Percentiles rank a stretch among this genome's conserved stretches.
Conservation (phyloP, 768 basidiomycete species). For the Sistotremastrum suecicum region DNA sequence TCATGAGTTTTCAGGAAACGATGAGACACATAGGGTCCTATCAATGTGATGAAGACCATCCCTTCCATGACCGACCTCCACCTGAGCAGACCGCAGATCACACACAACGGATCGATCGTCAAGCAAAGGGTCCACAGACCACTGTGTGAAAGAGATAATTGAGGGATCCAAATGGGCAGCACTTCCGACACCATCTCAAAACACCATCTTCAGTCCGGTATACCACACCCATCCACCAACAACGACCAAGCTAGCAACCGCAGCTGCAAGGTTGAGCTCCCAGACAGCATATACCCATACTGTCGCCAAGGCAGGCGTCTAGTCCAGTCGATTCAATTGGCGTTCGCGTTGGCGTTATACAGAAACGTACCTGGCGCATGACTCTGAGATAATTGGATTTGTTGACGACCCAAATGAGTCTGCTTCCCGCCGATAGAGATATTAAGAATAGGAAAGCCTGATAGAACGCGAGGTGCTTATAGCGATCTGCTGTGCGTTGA, state of each 20-base stretch:
- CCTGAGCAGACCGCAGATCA: too few species aligned
- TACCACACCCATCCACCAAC: conserved; percentile 51
- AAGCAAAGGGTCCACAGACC: too few species aligned
- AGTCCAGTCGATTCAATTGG: background rate
- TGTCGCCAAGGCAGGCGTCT: conserved; percentile 70
- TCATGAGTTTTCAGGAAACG: too few species aligned
- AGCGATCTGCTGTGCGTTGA: conserved; percentile 39
- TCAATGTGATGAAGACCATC: too few species aligned
- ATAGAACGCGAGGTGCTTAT: conserved; percentile 39
- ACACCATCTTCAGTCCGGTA: conserved; percentile 36
- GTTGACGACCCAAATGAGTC: conserved; percentile 62
- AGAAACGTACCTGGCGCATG: conserved; percentile 51
- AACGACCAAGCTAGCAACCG: conserved; percentile 37
- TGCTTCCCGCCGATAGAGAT: conserved; percentile 40
- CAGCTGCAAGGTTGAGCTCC: conserved; percentile 51
- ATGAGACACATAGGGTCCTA: too few species aligned
- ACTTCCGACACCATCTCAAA: conserved; percentile 5
- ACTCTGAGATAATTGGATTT: conserved; percentile 53
- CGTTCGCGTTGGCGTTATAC: background rate
- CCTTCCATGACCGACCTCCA: too few species aligned
- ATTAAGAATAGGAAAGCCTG: conserved; percentile 48
- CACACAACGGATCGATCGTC: too few species aligned
- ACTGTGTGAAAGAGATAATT: background rate
- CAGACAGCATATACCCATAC: conserved; percentile 66
- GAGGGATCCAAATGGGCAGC: background rate